A percentile compares a stretch with the other conserved stretches of the same genome.
phyloP scores from a whole-genome alignment of 352 stramenopile genomes.

The Pythium sp. region DNA sequence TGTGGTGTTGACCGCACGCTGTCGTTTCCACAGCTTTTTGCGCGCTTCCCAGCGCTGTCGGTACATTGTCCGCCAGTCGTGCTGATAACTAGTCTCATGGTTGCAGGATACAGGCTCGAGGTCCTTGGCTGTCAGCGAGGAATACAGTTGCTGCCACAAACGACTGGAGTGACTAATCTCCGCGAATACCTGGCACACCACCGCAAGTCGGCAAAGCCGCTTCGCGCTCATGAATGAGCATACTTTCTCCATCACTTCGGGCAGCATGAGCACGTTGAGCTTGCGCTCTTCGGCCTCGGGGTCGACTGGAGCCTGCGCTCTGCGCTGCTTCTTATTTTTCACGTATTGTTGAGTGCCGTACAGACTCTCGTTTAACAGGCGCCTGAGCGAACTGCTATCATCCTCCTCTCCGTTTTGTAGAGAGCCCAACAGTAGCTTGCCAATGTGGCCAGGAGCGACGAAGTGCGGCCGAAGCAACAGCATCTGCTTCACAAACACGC shows the following conservation, averaged over 20 bases:
- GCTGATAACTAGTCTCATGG: constrained; percentile 29
- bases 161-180: constrained; percentile 28
- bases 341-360: not conserved
- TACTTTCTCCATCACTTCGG: constrained; percentile 65
- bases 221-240: constrained; percentile 74
- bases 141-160: constrained; percentile 47
- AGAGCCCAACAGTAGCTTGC: constrained; percentile 1
- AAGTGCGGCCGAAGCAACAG: constrained; percentile 28
- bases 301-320: constrained; percentile 12
- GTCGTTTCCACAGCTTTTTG: constrained; percentile 4
- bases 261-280: constrained; percentile 50
- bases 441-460: constrained; percentile 13
- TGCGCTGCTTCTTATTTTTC: constrained; percentile 21
- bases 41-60: constrained; percentile 14
- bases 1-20: not conserved
- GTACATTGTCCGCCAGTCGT: constrained; percentile 23
- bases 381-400: not conserved
- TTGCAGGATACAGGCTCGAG: constrained; percentile 19
- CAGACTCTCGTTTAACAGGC: not conserved
- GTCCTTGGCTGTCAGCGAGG: constrained; percentile 18
- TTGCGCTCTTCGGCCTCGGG: constrained; percentile 37
- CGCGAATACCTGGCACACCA: constrained; percentile 49
- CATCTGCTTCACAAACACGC: constrained; percentile 26
- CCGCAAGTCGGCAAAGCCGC: constrained; percentile 52
- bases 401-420: not conserved